Evolutionary conservation across 148 eudicot genomes (phyloP).

Genomic region (Fagopyrum esculentum): DNA sequence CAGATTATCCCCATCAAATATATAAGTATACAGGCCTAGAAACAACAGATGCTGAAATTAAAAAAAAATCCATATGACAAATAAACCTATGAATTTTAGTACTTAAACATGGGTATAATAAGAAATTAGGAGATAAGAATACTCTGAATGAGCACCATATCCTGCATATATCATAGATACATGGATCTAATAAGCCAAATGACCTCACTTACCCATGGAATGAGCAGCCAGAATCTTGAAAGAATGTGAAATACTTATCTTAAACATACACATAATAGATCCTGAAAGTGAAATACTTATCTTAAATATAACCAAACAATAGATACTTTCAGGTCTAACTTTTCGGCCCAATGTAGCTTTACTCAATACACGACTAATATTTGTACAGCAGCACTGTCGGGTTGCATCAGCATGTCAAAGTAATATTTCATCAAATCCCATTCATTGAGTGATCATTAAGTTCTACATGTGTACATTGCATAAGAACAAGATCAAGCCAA

Average conservation of each 20-base stretch:
- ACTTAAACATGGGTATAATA: neutral
- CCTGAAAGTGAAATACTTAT: neutral
- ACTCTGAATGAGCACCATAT: neutral
- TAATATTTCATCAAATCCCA: neutral
- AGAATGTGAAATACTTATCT: neutral
- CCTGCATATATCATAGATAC: neutral
- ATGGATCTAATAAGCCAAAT: neutral
- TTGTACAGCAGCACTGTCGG: neutral
- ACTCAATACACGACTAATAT: neutral
- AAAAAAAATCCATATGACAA: neutral
- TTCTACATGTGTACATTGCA: too few relatives aligned
- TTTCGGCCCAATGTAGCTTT: neutral
- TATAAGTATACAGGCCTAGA: neutral
- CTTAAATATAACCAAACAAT: neutral
- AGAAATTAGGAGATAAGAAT: neutral
- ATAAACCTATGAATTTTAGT: neutral
- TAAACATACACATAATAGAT: neutral
- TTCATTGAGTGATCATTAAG: neutral
- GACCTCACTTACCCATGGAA: neutral
- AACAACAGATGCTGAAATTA: neutral
- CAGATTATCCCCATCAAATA: neutral
- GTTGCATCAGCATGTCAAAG: neutral
- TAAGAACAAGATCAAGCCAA: too few relatives aligned
- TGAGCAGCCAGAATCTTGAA: conserved; percentile 4
- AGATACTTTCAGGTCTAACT: neutral